Evolutionary conservation across 176 grass and related monocot species (phyloP).

Genomic region (Dendrocalamus sinicus): DNA sequence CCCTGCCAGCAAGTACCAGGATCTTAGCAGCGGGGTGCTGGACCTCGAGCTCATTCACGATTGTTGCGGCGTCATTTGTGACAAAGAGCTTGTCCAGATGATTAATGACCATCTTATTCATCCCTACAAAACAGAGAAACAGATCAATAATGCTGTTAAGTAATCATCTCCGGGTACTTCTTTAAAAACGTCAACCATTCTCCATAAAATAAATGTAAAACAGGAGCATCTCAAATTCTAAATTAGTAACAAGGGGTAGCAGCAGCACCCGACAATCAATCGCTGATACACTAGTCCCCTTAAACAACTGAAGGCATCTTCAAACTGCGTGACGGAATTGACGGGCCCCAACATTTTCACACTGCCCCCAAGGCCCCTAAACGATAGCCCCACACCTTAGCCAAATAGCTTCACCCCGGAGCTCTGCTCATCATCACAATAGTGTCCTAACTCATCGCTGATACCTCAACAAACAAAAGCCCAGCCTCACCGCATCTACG

Average conservation of each 20-base stretch:
- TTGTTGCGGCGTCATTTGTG: slow-evolving; percentile 82
- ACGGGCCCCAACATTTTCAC: neutral
- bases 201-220: neutral
- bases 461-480: neutral
- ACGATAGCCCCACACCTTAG: neutral
- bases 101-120: slow-evolving; percentile 99
- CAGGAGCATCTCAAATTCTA: neutral
- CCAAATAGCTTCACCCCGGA: neutral
- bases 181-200: no score
- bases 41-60: slow-evolving; percentile 85
- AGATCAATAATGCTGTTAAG: neutral
- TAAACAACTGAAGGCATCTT: neutral
- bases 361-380: neutral
- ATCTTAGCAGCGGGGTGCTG: slow-evolving; percentile 92
- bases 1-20: slow-evolving; percentile 72
- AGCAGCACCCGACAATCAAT: no score
- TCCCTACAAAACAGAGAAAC: slow-evolving; percentile 46
- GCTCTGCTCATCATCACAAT: neutral
- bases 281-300: neutral
- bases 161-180: no score
- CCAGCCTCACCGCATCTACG: neutral
- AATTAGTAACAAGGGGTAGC: neutral
- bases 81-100: slow-evolving; percentile 90
- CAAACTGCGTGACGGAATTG: neutral
- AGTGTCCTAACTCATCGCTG: neutral